These are phyloP conservation scores for Penicillium silybi DNA, from an alignment of 495 filamentous ascomycete genomes.

Conservation along the genomic window DNA sequence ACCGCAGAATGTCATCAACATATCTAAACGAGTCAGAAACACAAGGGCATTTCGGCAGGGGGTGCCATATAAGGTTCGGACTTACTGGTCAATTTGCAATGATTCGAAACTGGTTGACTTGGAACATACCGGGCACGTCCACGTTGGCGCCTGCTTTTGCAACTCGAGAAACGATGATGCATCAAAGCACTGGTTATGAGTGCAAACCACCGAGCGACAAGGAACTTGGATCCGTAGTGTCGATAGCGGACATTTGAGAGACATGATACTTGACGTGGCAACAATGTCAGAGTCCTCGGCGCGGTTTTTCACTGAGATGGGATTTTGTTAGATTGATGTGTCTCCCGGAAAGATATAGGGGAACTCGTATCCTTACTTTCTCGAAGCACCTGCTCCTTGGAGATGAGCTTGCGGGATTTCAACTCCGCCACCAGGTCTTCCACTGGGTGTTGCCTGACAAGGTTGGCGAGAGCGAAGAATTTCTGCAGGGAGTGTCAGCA, in stretches of 20 bases:
- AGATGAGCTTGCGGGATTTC: constrained; percentile 62
- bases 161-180: constrained; percentile 88
- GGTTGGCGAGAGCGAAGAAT: constrained; percentile 67
- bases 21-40: constrained; percentile 54
- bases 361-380: constrained; percentile 62
- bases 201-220: constrained; percentile 73
- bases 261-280: constrained; percentile 80
- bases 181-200: constrained; percentile 93
- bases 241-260: constrained; percentile 86
- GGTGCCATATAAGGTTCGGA: background rate
- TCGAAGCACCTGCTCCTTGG: constrained; percentile 72
- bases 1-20: constrained; percentile 76
- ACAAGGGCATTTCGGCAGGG: background rate
- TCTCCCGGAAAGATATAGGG: background rate
- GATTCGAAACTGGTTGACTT: constrained; percentile 76
- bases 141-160: constrained; percentile 93
- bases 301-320: constrained; percentile 66
- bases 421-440: constrained; percentile 68
- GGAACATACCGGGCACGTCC: constrained; percentile 89
- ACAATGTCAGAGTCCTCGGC: constrained; percentile 85
- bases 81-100: constrained; percentile 83
- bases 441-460: constrained; percentile 69
- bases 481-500: constrained; percentile 49
- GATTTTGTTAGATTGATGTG: background rate
- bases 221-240: constrained; percentile 77